Conservation (phyloP, 2,329 filamentous ascomycete genomes). For the Aspergillus sojae region DNA sequence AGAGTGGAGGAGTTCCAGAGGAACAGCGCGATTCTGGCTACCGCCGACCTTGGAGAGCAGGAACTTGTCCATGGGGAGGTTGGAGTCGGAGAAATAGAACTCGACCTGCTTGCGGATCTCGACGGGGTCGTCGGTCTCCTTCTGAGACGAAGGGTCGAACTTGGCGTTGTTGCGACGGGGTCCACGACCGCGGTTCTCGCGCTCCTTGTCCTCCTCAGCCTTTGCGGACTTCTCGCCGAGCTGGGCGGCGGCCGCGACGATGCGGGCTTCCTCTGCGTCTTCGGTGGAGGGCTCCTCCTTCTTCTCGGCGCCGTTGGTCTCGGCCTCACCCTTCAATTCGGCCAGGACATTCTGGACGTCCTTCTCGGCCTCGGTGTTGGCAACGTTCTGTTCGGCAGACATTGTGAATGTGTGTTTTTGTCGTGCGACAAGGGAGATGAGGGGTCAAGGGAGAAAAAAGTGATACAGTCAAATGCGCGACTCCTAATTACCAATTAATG, state of each 20-base stretch:
- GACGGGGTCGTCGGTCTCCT: constrained; percentile 74
- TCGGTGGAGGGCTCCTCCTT: constrained; percentile 26
- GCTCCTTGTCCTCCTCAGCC: constrained; percentile 35
- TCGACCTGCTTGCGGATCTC: constrained; percentile 91
- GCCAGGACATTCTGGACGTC: constrained; percentile 50
- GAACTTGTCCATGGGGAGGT: constrained; percentile 86
- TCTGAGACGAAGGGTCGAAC: constrained; percentile 68
- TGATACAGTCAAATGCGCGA: background rate
- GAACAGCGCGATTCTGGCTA: constrained; percentile 71
- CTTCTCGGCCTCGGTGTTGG: constrained; percentile 48
- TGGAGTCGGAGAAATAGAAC: constrained; percentile 93
- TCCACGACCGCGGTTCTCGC: constrained; percentile 29
- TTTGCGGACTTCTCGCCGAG: constrained; percentile 43
- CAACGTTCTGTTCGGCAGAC: constrained; percentile 42
- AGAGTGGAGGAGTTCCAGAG: constrained; percentile 73
- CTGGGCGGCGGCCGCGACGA: constrained; percentile 41
- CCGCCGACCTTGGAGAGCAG: constrained; percentile 79
- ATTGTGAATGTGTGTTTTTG: constrained; percentile 23
- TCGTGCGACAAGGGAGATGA: constrained; percentile 8
- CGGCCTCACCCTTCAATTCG: constrained; percentile 44
- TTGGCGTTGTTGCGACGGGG: constrained; percentile 62
- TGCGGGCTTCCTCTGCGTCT: constrained; percentile 40
- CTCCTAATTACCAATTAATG: background rate
- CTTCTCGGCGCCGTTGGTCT: constrained; percentile 20
- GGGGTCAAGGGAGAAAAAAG: background rate